Percentiles rank a stretch among this genome's conserved stretches.
Conservation (phyloP, 1,139 yeast species). For the Pichia sp. region DNA sequence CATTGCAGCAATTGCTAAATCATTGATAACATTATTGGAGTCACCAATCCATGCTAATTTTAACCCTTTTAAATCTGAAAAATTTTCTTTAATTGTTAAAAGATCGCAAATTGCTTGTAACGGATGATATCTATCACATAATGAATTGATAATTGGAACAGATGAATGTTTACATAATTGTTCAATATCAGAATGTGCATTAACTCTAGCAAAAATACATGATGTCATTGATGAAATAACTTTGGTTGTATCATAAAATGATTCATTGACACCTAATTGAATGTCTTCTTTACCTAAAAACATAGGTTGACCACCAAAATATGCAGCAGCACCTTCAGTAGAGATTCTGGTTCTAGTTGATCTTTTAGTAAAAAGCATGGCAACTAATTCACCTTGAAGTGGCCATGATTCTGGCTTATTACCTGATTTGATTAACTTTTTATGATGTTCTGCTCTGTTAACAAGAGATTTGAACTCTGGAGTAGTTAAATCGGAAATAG, state of each 20-base stretch:
- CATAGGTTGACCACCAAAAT: constrained; percentile 95
- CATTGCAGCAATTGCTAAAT: constrained; percentile 84
- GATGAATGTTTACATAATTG: constrained; percentile 67
- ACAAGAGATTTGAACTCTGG: constrained; percentile 66
- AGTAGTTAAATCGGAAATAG: constrained; percentile 68
- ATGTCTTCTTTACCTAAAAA: constrained; percentile 94
- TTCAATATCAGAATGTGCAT: constrained; percentile 73
- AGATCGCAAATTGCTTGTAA: constrained; percentile 91
- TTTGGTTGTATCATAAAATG: constrained; percentile 77
- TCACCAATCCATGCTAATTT: constrained; percentile 96
- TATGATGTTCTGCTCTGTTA: constrained; percentile 58
- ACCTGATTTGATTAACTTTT: constrained; percentile 49
- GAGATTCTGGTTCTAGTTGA: constrained; percentile 94
- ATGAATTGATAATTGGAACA: constrained; percentile 89
- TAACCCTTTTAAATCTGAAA: constrained; percentile 53
- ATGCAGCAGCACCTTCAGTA: constrained; percentile 89
- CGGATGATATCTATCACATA: constrained; percentile 92
- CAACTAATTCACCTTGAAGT: constrained; percentile 73
- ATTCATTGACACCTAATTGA: constrained; percentile 91
- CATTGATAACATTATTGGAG: constrained; percentile 91
- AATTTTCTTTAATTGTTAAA: constrained; percentile 76
- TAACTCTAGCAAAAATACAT: constrained; percentile 93
- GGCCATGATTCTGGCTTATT: constrained; percentile 41
- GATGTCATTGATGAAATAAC: constrained; percentile 95
- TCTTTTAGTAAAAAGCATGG: constrained; percentile 81